Conservation (phyloP, 2,329 filamentous ascomycete species). For the Aspergillus brasiliensis region DNA sequence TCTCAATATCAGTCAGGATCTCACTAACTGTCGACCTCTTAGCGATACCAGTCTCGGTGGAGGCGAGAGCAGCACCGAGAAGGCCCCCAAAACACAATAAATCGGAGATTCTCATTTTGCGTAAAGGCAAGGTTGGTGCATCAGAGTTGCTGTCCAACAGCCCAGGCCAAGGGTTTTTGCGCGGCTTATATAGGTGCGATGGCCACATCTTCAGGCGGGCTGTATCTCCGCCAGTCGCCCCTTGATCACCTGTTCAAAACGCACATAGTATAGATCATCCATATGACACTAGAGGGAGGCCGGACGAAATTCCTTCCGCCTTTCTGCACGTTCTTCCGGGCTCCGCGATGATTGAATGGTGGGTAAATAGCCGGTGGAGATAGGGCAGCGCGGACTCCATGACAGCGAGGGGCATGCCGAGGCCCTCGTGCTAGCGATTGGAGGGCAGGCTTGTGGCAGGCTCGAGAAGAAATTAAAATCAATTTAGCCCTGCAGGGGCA, state of each 20-base stretch:
- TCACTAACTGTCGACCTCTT: constrained; percentile 21
- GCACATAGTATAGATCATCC: neutral
- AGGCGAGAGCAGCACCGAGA: constrained; percentile 12
- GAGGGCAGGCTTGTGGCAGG: neutral
- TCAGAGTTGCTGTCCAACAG: neutral
- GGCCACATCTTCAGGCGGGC: too few species aligned
- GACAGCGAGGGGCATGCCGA: neutral
- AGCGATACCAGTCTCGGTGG: constrained; percentile 3
- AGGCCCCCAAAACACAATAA: constrained; percentile 5
- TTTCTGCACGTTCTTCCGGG: constrained; percentile 2
- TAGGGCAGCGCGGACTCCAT: neutral
- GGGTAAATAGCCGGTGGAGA: constrained; percentile 1
- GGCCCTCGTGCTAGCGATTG: constrained; percentile 1
- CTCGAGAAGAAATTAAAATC: neutral
- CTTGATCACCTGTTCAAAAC: neutral
- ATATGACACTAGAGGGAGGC: neutral
- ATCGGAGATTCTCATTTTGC: neutral
- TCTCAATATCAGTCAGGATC: constrained; percentile 31
- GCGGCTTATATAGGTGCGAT: neutral
- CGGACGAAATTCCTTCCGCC: neutral
- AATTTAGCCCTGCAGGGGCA: constrained; percentile 1
- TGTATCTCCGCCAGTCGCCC: neutral
- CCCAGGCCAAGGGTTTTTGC: neutral
- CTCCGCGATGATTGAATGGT: constrained; percentile 1
- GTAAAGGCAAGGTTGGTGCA: neutral